phyloP scores from a whole-genome alignment of 345 rosid genomes.

The Camelina neglecta region DNA sequence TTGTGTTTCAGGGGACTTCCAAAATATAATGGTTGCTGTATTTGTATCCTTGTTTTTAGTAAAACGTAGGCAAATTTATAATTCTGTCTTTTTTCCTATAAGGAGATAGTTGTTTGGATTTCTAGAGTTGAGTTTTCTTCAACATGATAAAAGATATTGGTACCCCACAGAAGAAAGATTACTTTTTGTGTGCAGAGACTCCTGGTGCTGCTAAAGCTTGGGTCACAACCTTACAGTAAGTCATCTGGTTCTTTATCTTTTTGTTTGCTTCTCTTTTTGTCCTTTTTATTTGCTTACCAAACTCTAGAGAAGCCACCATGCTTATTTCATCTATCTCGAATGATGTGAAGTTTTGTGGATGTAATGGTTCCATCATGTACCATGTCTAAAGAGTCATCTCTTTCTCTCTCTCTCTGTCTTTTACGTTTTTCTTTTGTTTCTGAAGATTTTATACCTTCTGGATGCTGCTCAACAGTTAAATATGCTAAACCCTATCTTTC shows the following conservation, averaged over 20 bases:
- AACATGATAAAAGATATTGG: slow-evolving; percentile 71
- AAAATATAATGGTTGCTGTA: slow-evolving; percentile 92
- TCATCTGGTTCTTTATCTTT: slow-evolving; percentile 32
- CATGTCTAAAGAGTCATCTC: background rate
- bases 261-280: slow-evolving; percentile 1
- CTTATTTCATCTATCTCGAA: slow-evolving; percentile 11
- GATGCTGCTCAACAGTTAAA: background rate
- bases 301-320: background rate
- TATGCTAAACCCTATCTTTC: background rate
- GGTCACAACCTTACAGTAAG: slow-evolving; percentile 97
- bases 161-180: slow-evolving; percentile 96
- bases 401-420: background rate
- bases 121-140: slow-evolving; percentile 47
- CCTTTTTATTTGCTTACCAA: background rate
- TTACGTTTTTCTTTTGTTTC: background rate
- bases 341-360: background rate
- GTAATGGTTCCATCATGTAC: background rate
- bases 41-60: slow-evolving; percentile 76
- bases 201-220: slow-evolving; percentile 98
- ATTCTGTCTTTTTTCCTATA: slow-evolving; percentile 7
- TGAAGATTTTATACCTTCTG: background rate
- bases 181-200: slow-evolving; percentile 95
- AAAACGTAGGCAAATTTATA: background rate
- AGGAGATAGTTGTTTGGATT: slow-evolving; percentile 4
- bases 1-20: slow-evolving; percentile 82